Evolutionary conservation across 2,329 filamentous ascomycete genomes (phyloP), one percentile per base, ranked within the genome.

Genomic region (Stromatinia cepivora): DNA sequence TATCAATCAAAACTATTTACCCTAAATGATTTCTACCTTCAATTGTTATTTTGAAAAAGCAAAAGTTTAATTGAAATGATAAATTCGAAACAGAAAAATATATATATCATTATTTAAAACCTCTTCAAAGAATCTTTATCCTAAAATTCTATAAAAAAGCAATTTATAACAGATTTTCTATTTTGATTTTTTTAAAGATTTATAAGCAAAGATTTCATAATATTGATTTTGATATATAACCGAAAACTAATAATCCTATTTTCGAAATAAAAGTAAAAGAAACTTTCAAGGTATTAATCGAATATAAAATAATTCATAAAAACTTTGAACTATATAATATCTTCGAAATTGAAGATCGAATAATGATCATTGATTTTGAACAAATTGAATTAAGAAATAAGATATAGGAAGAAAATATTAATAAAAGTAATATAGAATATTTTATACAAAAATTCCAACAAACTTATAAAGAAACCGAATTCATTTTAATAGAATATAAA

Each of bases 1-100:
- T 4, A 56, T 13, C 1, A n/a, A n/a, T n/a, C n/a, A n/a, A n/a
- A n/a, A n/a, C n/a, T n/a, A n/a, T n/a, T n/a, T n/a, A n/a, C n/a
- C 8, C 53, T 56, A 1, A 56, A 56, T 31, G 17, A n/a, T 31
- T 1, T 56, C 15, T 56, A 56, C 31, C 31, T n/a, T 20, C 20
- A 57, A 57, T 9, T 25, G 20, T 57, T 34, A 57, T 61, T 10
- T n/a, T 61, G n/a, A 61, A 61, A 45, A 61, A 28, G n/a, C 57
- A 34, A 7, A 61, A 61, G 57, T 34, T 8, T 39, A 22, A 61
- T 61, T 61, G n/a, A 13, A 34, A 61, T 42, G 57, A 61, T 22
- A 20, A 50, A 20, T 61, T 61, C 10, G 20, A 45, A 31, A 25
- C 5, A 6, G 57, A 61, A 61, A 61, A 61, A 8, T 4, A 1